Conservation (phyloP, 306 rosid species). For the Quercus parvula region DNA sequence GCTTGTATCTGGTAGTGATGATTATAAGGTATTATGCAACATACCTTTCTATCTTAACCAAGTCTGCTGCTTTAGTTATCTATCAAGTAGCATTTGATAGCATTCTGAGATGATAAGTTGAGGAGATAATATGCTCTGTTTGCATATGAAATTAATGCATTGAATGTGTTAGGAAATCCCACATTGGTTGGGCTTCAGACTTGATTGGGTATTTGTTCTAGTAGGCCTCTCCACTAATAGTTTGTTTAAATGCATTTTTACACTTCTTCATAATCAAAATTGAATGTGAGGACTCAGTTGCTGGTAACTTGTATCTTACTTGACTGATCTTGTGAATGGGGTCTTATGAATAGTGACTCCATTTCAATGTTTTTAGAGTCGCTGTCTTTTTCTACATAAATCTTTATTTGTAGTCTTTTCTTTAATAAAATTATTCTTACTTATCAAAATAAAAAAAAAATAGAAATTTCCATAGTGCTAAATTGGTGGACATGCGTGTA, state of each 20-base stretch:
- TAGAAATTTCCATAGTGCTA: not conserved
- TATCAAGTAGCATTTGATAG: not conserved
- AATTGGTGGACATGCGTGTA: not conserved
- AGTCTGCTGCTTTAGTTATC: constrained; percentile 15
- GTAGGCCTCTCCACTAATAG: not conserved
- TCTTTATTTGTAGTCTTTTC: too few relatives aligned
- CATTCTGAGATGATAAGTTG: not conserved
- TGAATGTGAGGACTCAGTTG: too few relatives aligned
- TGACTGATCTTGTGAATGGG: not conserved
- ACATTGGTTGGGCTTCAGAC: not conserved
- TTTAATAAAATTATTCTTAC: too few relatives aligned
- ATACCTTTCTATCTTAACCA: constrained; percentile 10
- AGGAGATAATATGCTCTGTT: not conserved
- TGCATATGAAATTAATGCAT: not conserved
- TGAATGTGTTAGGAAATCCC: not conserved
- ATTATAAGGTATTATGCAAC: constrained; percentile 70
- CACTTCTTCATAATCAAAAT: not conserved
- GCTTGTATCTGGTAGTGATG: constrained; percentile 99
- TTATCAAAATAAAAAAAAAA: too few relatives aligned
- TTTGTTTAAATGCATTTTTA: not conserved
- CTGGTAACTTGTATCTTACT: too few relatives aligned
- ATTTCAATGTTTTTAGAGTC: too few relatives aligned
- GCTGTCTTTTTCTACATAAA: too few relatives aligned
- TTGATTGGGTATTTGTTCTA: not conserved
- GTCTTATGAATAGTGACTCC: too few relatives aligned